Evolutionary conservation across 2,329 filamentous ascomycete genomes (phyloP).

Genomic region (Aspergillus novofumigatus): DNA sequence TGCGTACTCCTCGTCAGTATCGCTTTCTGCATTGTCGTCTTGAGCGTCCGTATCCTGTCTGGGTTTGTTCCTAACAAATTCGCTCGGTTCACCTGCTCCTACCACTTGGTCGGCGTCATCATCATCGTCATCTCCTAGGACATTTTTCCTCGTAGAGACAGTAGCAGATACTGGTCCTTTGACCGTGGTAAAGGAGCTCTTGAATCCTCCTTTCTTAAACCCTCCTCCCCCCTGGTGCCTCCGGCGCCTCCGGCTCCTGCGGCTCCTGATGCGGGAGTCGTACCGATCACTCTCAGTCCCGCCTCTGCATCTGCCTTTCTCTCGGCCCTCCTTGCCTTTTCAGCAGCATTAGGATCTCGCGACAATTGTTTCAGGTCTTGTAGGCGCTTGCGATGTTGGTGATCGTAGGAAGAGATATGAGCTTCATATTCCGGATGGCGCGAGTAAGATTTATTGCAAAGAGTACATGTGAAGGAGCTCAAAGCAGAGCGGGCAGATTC

Average conservation of each 20-base stretch:
- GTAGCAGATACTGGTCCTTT: conserved; percentile 31
- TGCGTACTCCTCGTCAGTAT: conserved; percentile 64
- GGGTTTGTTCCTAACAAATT: conserved; percentile 1
- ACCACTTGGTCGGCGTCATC: conserved; percentile 35
- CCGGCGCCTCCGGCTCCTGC: conserved; percentile 20
- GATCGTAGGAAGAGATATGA: conserved; percentile 90
- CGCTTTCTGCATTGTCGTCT: conserved; percentile 59
- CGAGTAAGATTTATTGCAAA: conserved; percentile 91
- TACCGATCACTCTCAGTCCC: conserved; percentile 34
- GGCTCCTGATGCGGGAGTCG: conserved; percentile 14
- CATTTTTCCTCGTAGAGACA: conserved; percentile 37
- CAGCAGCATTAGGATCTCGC: conserved; percentile 39
- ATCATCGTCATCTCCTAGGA: conserved; percentile 41
- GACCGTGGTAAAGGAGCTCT: conserved; percentile 65
- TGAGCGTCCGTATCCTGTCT: conserved; percentile 1
- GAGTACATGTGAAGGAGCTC: conserved; percentile 75
- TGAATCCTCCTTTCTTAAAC: conserved; percentile 81
- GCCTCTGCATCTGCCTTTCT: conserved; percentile 42
- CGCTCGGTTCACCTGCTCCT: conserved; percentile 13
- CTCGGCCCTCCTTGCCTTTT: conserved; percentile 41
- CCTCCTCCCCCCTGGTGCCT: conserved; percentile 31
- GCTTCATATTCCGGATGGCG: conserved; percentile 96
- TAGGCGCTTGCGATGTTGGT: conserved; percentile 76
- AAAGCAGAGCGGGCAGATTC: conserved; percentile 69
- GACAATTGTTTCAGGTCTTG: conserved; percentile 46